These are phyloP conservation scores for Lactifluus piperatus DNA, from an alignment of 768 basidiomycete species.

Conservation along the genomic window DNA sequence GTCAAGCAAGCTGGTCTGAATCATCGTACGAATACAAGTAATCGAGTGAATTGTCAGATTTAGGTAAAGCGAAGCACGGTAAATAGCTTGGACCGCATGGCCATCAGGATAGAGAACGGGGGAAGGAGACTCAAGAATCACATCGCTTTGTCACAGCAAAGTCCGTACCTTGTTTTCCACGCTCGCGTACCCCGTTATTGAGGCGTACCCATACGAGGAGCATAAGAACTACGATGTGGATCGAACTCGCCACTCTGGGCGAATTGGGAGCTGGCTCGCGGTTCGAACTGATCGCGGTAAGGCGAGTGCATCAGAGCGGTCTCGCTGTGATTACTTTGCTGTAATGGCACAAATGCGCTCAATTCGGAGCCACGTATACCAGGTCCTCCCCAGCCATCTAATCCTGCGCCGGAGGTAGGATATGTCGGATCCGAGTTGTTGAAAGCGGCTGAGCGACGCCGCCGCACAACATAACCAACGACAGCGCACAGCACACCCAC, in stretches of 20 bases:
- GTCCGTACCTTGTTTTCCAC: background rate
- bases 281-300: conserved; percentile 29
- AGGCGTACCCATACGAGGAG: conserved; percentile 24
- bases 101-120: background rate
- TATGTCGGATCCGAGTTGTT: conserved; percentile 26
- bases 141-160: background rate
- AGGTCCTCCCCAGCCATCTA: conserved; percentile 23
- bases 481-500: conserved; percentile 44
- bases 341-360: conserved; percentile 64
- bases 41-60: background rate
- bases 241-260: conserved; percentile 30
- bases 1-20: background rate
- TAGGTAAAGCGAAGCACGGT: background rate
- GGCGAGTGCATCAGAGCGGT: conserved; percentile 31
- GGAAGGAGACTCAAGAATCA: background rate
- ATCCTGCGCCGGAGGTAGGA: conserved; percentile 31
- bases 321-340: conserved; percentile 48
- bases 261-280: conserved; percentile 16
- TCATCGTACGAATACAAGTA: background rate
- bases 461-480: conserved; percentile 42
- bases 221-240: conserved; percentile 27
- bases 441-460: conserved; percentile 35
- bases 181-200: conserved; percentile 2
- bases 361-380: conserved; percentile 48
- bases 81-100: background rate